Evolutionary conservation across 331 rosid genomes (phyloP), one percentile per base, ranked within the genome.

Genomic region (Saraca asoca): DNA sequence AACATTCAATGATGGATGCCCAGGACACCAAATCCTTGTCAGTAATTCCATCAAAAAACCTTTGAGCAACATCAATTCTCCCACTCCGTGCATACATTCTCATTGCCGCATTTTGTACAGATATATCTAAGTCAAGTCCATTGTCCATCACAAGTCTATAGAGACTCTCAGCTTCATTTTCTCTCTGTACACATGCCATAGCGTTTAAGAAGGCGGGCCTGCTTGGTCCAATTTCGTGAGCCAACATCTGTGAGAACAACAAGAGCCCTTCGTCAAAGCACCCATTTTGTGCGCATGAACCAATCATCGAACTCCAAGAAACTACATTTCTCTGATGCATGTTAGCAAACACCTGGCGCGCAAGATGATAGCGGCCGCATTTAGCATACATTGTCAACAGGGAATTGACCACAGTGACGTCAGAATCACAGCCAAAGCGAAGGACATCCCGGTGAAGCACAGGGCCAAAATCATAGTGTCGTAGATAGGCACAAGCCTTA

Each of bases 251-350:
- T 6, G 50, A 50, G 66, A 80, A 78, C 69, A 81, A 49, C 3
- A 3, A 35, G 0, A 62, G 17, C 13, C 82, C 89, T 51, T 69
- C 68, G 3, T 62, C 29, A 16, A 37, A 70, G 42, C 60, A 55
- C 56, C 82, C 62, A 12, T 62, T 81, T 51, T 78, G 75, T 5
- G 69, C 70, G 54, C 39, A 78, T 12, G 68, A 76, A 34, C 89
- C 84, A 48, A 84, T 75, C 55, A 81, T 66, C 10, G 86, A 78
- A 72, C 85, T 84, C 89, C 86, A 78, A 12, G 86, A 72, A 45
- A 81, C 80, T 5, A 72, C 69, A 76, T 51, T 81, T 52, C 51
- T 81, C 9, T 33, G 37, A 17, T 29, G 75, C 72, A 84, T 75
- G 39, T 31, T 19, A 56, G 76, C 76, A 45, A 84, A 84, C 41